Evolutionary conservation across 805 yeast species (phyloP), one percentile per base, ranked within the genome.

Genomic region (Alloascoidea africana): DNA sequence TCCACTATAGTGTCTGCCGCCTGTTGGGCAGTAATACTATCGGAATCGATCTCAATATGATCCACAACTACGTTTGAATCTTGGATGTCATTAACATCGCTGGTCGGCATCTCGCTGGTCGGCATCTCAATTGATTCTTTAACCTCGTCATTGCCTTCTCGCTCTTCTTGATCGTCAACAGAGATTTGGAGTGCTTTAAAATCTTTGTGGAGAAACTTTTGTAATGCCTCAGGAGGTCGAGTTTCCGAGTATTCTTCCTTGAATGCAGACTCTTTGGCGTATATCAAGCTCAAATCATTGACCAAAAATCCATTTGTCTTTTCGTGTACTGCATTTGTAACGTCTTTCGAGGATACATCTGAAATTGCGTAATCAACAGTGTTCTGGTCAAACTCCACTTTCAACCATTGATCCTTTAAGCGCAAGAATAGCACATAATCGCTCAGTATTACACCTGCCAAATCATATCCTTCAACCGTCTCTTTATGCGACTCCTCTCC

Each of bases 61-160:
- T n/a, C n/a, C n/a, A n/a, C n/a, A n/a, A n/a, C n/a, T n/a, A n/a
- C n/a, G n/a, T n/a, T n/a, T n/a, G n/a, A n/a, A n/a, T n/a, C n/a
- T n/a, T n/a, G n/a, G 30, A 23, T 23, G n/a, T 8, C n/a, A 23
- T 23, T 23, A n/a, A 8, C 30, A 23, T 23, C 30, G 30, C 30
- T 23, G n/a, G 8, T 23, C n/a, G 30, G 8, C n/a, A n/a, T 23
- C 30, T 23, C n/a, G 8, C n/a, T 23, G 30, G 30, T 8, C 13
- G 8, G 8, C 30, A 23, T 23, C 8, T n/a, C 30, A 23, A 8
- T n/a, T 23, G n/a, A 8, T 23, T n/a, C 30, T 8, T 8, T 23
- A 23, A 23, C 30, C 30, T 23, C 30, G 30, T 23, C n/a, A 23
- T 23, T n/a, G n/a, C 30, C 30, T 23, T 23, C 30, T 8, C 30